Base-by-base conservation (phyloP, 2,329 filamentous ascomycete species). In the Aspergillus ibericus region DNA sequence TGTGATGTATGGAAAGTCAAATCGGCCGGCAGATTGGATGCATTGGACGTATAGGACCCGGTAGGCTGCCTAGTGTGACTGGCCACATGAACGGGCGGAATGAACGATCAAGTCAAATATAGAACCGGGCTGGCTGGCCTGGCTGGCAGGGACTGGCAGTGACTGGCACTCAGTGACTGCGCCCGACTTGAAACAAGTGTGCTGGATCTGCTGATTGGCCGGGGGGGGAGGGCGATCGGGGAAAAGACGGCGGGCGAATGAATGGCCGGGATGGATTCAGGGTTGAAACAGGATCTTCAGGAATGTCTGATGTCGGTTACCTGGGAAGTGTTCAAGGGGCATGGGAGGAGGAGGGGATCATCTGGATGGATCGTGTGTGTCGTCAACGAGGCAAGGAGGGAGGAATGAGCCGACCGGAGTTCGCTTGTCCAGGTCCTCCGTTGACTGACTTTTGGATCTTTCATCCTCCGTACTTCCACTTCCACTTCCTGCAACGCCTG, bases 211-310 rank as follows among this genome's bases (percentile, higher is more conserved):
- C 15, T 48, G 44, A 48, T 48, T 48, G 44, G 44, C 8, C n/a
- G 44, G 4, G 7, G 4, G 7, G 22, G 15, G 25, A 27, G n/a
- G 44, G n/a, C 27, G 44, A 48, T 48, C 44, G 44, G 44, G 44
- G 25, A 29, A 29, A 48, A 16, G 44, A 15, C 15, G 9, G 44
- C 44, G 44, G 25, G 16, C 44, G 44, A 48, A 48, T 48, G 44
- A 25, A 25, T 48, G 44, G 22, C 22, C 44, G 25, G 25, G 25
- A 48, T 12, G 25, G 25, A n/a, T 32, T 48, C 44, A 16, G 44
- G 25, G 44, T 48, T 48, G 44, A 48, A 48, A 48, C 44, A 48
- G 25, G 27, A 32, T 48, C 44, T n/a, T 29, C 44, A 48, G 44
- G 44, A 48, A 48, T 48, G 44, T 48, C 18, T 10, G n/a, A n/a